Base-by-base conservation (phyloP, 2,329 filamentous ascomycete genomes). In the Onygena corvina region DNA sequence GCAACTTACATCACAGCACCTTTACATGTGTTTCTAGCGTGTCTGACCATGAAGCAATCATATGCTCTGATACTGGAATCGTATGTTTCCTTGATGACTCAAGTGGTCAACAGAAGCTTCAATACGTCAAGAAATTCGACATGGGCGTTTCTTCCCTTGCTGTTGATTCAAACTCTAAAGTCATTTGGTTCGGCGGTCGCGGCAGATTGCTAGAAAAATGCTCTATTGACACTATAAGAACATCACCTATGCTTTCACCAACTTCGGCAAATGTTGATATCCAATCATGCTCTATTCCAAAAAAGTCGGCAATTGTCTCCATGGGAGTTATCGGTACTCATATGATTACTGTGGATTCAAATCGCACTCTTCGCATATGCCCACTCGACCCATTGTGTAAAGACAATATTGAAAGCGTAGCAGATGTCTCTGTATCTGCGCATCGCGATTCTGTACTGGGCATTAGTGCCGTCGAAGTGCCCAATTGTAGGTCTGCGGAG, bases 31-130 rank as follows among this genome's bases (percentile, higher is more conserved):
- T 87, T 3, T 77, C 81, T 12, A 72, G 78, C 12, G 76, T 94
- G 29, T 81, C 84, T 31, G 79, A 85, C 30, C 76, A 76, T 35
- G 84, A 81, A 58, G 83, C 88, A 14, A 76, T 96, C 34, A 72
- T 96, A 35, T 92, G 87, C 67, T 86, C 90, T 2, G 89, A 95
- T 60, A 78, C 80, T 51, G 92, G 92, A 23, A 84, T 93, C 60
- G 73, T 98, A n/a, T 96, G 90, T 64, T 71, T 94, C 25, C 72
- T 95, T 27, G 84, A 95, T 54, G 85, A 94, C 56, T 77, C 76
- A 27, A 80, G 77, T 47, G 81, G 81, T 53, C 77, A 80, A 53
- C 83, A 84, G 64, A 85, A 80, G 56, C 70, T 95, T 44, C 71
- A 74, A 36, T 79, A 80, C 51, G 72, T 87, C 29, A 74, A 80